Evolutionary conservation across 2,329 filamentous ascomycete genomes (phyloP).

Genomic region (Fusarium verrucosum): DNA sequence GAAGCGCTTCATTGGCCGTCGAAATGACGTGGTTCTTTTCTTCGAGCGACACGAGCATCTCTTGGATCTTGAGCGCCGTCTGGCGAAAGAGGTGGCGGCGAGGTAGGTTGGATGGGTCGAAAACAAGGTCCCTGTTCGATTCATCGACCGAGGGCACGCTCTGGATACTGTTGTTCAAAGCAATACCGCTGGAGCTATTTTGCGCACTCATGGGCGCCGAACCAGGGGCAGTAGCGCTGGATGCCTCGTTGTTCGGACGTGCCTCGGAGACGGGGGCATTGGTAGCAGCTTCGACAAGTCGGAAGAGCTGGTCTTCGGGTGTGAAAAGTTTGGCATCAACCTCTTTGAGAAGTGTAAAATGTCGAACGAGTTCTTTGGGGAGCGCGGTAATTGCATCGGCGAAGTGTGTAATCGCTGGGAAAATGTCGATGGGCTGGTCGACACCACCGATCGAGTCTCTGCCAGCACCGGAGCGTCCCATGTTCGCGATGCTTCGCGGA

Average conservation of each 20-base stretch:
- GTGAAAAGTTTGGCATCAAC: constrained; percentile 96
- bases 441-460: constrained; percentile 59
- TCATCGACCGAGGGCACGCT: constrained; percentile 56
- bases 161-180: constrained; percentile 49
- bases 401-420: constrained; percentile 76
- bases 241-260: constrained; percentile 56
- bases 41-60: constrained; percentile 89
- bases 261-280: constrained; percentile 59
- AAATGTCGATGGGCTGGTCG: constrained; percentile 72
- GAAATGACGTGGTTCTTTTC: constrained; percentile 98
- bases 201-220: constrained; percentile 61
- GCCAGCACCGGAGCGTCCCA: constrained; percentile 54
- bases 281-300: constrained; percentile 74
- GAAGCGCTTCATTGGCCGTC: constrained; percentile 88
- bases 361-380: constrained; percentile 92
- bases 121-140: constrained; percentile 56
- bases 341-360: constrained; percentile 96
- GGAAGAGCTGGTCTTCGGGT: constrained; percentile 82
- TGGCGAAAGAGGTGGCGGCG: constrained; percentile 80
- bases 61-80: constrained; percentile 79
- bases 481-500: constrained; percentile 61
- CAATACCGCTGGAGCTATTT: constrained; percentile 57
- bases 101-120: constrained; percentile 67
- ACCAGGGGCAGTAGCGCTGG: constrained; percentile 53
- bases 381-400: constrained; percentile 91